These are phyloP conservation scores for Aspergillus transmontanensis DNA, from an alignment of 2,329 filamentous ascomycete species.

Conservation along the genomic window DNA sequence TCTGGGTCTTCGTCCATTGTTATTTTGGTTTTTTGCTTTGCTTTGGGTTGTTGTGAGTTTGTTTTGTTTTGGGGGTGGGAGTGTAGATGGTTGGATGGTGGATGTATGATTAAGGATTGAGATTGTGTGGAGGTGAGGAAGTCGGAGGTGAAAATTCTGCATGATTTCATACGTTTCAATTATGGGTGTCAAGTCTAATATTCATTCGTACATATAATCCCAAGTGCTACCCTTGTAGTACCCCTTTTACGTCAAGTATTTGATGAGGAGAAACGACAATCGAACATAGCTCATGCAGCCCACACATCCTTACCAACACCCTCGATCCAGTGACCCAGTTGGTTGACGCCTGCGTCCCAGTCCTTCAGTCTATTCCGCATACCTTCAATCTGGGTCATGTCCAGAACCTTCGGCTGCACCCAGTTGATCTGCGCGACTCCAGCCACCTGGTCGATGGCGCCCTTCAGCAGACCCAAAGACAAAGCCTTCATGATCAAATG, in stretches of 20 bases:
- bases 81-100: background rate
- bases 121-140: background rate
- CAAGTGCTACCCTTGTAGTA: slow-evolving; percentile 8
- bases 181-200: slow-evolving; percentile 4
- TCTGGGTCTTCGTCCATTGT: background rate
- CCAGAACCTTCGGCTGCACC: slow-evolving; percentile 98
- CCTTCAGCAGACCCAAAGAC: slow-evolving; percentile 83
- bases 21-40: background rate
- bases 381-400: slow-evolving; percentile 90
- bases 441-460: slow-evolving; percentile 94
- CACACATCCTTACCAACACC: slow-evolving; percentile 91
- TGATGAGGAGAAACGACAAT: slow-evolving; percentile 2
- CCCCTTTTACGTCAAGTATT: slow-evolving; percentile 1
- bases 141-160: background rate
- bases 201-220: background rate
- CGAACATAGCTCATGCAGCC: slow-evolving; percentile 64
- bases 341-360: slow-evolving; percentile 95
- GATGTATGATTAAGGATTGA: background rate
- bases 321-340: slow-evolving; percentile 97
- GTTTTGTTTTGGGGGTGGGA: background rate
- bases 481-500: slow-evolving; percentile 99
- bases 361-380: slow-evolving; percentile 88
- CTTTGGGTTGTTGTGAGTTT: background rate
- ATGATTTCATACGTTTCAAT: background rate
- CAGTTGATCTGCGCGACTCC: slow-evolving; percentile 94